These are phyloP conservation scores for Bassia scoparia DNA, from an alignment of 148 eudicot species.

Conservation along the genomic window DNA sequence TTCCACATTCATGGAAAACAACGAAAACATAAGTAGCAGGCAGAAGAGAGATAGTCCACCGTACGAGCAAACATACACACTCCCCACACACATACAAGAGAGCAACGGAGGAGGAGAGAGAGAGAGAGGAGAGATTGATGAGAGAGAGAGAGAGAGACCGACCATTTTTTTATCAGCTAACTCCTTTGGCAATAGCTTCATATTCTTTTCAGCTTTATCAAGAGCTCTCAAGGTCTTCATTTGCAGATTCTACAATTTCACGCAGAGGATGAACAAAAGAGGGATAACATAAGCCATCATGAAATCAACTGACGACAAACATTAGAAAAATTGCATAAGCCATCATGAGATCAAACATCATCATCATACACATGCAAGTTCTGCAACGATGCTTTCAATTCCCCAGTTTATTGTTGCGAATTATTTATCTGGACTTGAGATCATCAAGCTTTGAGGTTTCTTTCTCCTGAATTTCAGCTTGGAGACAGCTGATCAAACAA, in stretches of 20 bases:
- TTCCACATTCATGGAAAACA: too few species aligned
- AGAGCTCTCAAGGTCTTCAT: constrained; percentile 57
- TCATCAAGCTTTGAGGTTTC: constrained; percentile 46
- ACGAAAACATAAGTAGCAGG: too few species aligned
- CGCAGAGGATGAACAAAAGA: constrained; percentile 2
- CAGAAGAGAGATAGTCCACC: too few species aligned
- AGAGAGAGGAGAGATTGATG: too few species aligned
- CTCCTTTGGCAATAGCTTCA: constrained; percentile 46
- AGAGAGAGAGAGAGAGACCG: constrained; percentile 8
- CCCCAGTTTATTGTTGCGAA: constrained; percentile 46
- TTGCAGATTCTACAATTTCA: constrained; percentile 61
- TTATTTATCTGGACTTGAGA: constrained; percentile 37
- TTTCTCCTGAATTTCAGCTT: constrained; percentile 48
- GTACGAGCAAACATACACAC: neutral
- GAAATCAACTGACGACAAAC: constrained; percentile 10
- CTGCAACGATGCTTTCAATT: constrained; percentile 47
- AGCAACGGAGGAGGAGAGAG: neutral
- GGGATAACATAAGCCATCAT: neutral
- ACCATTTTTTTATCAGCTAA: constrained; percentile 51
- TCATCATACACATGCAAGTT: constrained; percentile 62
- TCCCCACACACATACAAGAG: neutral
- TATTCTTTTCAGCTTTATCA: constrained; percentile 56
- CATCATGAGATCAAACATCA: constrained; percentile 9
- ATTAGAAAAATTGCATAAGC: neutral
- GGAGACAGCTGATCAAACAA: constrained; percentile 43